Base-by-base conservation (phyloP, 345 rosid species). In the Aegle marmelos region DNA sequence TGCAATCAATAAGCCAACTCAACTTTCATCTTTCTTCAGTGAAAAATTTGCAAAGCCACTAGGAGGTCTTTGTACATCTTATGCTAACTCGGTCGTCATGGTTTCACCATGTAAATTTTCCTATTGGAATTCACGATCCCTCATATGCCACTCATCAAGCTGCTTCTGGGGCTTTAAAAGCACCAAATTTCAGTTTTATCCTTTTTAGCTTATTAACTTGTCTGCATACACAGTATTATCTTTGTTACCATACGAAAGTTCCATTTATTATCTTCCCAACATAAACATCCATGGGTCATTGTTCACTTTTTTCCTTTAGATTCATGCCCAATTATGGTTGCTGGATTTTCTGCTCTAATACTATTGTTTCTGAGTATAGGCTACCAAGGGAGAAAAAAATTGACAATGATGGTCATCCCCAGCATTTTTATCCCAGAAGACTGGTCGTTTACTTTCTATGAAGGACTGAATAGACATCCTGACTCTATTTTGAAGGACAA, bases 391-490 rank as follows among this genome's bases (percentile, higher is more conserved):
- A 85, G 98, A 83, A 93, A 93, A 80, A 95, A 95, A 79, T 82
- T 95, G 78, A 90, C 96, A 56, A 90, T 88, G 94, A 89, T 95
- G 97, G 97, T 95, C 74, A 95, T 95, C 79, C 99, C 99, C 28
- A 95, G 99, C 87, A 93, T 95, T 75, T 95, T 95, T 78, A 72
- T 93, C 30, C 98, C 98, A 22, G 98, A 93, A 82, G 98, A 93
- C 84, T 95, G 99, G 99, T 95, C 98, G 27, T 95, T 88, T 83
- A 95, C 99, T 68, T 95, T 95, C 81, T 93, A 90, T 72, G 98
- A 95, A 87, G 98, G 99, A 65, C 91, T 93, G 59, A 95, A 95
- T 79, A 89, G 99, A 83, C 96, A 95, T 82, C 94, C 94, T 7
- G 96, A 95, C 77, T 89, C 99, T 66, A 91, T 93, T 75, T 95